Percentiles rank a stretch among this genome's conserved stretches.
phyloP scores from a whole-genome alignment of 139 green algal genomes.

The Eudorina sp. region DNA sequence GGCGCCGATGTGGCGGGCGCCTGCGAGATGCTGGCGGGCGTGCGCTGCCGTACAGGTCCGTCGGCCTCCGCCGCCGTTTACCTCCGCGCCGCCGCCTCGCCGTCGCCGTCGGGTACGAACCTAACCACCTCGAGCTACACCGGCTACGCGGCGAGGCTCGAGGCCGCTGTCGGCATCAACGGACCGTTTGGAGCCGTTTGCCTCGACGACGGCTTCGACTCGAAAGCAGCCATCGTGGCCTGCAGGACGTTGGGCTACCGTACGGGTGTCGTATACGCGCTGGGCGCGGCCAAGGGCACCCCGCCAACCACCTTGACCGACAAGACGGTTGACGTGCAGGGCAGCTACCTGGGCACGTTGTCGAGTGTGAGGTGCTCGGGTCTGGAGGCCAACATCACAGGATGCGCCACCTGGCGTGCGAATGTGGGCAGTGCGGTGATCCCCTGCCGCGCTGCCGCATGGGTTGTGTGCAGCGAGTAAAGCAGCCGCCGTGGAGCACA shows the following conservation, averaged over 20 bases:
- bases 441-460: conserved; percentile 21
- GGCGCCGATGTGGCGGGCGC: background rate
- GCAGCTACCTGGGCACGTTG: conserved; percentile 2
- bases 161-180: conserved; percentile 12
- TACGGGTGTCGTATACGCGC: background rate
- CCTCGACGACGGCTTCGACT: conserved; percentile 23
- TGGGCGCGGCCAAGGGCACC: background rate
- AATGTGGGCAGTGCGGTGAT: background rate
- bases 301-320: too few species aligned
- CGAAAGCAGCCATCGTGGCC: background rate
- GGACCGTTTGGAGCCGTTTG: conserved; percentile 15
- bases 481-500: too few species aligned
- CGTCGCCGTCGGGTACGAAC: background rate
- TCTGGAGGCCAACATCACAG: background rate
- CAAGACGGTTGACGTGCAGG: background rate
- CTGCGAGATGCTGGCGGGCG: conserved; percentile 25
- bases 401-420: background rate
- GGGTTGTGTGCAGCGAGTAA: background rate
- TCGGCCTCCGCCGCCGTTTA: background rate
- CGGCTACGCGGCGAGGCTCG: background rate
- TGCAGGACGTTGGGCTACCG: conserved; percentile 8
- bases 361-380: background rate
- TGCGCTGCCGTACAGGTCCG: background rate
- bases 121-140: background rate
- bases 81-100: background rate